Percentiles rank a stretch among this genome's conserved stretches.
These are phyloP conservation scores for Sodiomyces alkalinus DNA, from an alignment of 2,329 filamentous ascomycete genomes.

Conservation along the genomic window DNA sequence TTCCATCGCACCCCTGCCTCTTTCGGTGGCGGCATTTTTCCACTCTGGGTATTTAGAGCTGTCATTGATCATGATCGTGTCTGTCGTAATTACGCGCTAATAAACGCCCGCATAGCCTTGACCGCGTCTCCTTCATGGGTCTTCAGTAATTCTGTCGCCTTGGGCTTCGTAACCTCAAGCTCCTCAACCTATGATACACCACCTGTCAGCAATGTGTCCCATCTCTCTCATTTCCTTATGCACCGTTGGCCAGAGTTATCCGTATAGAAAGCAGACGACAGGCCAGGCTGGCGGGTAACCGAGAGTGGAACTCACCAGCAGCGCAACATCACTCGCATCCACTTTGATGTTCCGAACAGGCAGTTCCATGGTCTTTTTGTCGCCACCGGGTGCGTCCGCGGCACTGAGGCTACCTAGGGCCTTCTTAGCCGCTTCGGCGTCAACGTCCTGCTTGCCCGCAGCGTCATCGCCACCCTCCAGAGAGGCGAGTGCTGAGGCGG, in stretches of 20 bases:
- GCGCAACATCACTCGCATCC: slow-evolving; percentile 52
- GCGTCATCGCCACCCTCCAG: slow-evolving; percentile 44
- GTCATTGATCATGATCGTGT: too few relatives aligned
- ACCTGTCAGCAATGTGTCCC: background rate
- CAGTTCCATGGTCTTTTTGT: slow-evolving; percentile 21
- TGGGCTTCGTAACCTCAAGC: slow-evolving; percentile 54
- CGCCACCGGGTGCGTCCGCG: slow-evolving; percentile 17
- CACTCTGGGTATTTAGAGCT: too few relatives aligned
- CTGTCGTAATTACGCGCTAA: slow-evolving; percentile 15
- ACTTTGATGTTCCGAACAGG: slow-evolving; percentile 46
- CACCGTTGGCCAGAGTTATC: too few relatives aligned
- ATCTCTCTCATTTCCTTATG: too few relatives aligned
- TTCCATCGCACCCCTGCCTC: too few relatives aligned
- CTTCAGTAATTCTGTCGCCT: slow-evolving; percentile 61
- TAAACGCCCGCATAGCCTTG: slow-evolving; percentile 48
- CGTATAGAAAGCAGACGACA: too few relatives aligned
- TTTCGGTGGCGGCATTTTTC: too few relatives aligned
- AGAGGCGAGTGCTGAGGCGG: slow-evolving; percentile 55
- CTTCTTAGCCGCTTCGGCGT: slow-evolving; percentile 54
- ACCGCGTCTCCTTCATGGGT: slow-evolving; percentile 55
- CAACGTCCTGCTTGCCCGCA: slow-evolving; percentile 38
- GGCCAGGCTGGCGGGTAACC: background rate
- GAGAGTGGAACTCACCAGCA: slow-evolving; percentile 40
- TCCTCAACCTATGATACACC: slow-evolving; percentile 41
- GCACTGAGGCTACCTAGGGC: slow-evolving; percentile 50